These are phyloP conservation scores for Coemansia guatemalensis DNA, from an alignment of 192 early-diverging fungal species.

Conservation along the genomic window DNA sequence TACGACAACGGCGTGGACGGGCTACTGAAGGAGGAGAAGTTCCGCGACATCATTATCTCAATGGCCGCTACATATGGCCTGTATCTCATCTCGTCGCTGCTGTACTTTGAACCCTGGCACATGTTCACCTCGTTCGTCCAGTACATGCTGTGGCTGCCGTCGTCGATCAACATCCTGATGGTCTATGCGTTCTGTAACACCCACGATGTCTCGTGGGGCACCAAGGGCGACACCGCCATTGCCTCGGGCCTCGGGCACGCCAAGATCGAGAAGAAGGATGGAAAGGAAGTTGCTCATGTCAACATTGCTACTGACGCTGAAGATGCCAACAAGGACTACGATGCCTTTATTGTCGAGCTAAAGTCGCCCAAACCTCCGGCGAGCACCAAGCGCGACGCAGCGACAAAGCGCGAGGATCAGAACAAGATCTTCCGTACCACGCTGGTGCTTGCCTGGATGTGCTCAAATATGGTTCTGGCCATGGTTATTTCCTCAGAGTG, in stretches of 20 bases:
- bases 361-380: conserved; percentile 41
- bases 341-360: conserved; percentile 69
- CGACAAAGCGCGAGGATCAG: conserved; percentile 88
- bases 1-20: conserved; percentile 46
- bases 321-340: conserved; percentile 84
- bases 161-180: conserved; percentile 90
- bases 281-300: conserved; percentile 70
- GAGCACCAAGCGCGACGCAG: conserved; percentile 57
- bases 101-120: conserved; percentile 88
- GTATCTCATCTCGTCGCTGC: conserved; percentile 75
- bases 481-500: conserved; percentile 65
- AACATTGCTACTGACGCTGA: conserved; percentile 71
- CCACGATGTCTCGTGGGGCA: conserved; percentile 96
- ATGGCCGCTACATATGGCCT: conserved; percentile 79
- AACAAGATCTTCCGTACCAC: conserved; percentile 86
- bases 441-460: conserved; percentile 83
- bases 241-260: conserved; percentile 74
- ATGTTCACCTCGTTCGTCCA: conserved; percentile 88
- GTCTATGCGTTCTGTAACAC: conserved; percentile 94
- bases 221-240: conserved; percentile 81
- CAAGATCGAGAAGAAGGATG: conserved; percentile 65
- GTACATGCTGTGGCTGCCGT: conserved; percentile 84
- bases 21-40: conserved; percentile 54
- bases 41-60: conserved; percentile 82
- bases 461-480: conserved; percentile 75